phyloP scores from a whole-genome alignment of 2,329 filamentous ascomycete species.

The Plenodomus lindquistii region DNA sequence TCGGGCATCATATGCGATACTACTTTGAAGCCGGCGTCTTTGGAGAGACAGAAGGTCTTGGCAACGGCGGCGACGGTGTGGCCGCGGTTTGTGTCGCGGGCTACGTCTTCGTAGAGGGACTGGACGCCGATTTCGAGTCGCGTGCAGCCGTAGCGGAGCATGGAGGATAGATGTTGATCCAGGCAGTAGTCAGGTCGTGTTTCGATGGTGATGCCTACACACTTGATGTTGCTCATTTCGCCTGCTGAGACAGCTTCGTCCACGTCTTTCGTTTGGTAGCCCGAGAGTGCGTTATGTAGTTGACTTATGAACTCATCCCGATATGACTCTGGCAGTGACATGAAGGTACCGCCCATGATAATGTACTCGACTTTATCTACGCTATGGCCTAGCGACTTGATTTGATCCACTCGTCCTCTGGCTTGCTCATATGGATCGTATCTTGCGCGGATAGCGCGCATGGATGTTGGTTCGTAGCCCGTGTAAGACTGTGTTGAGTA shows the following conservation, averaged over 20 bases:
- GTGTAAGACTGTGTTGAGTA: constrained; percentile 99
- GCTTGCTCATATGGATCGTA: constrained; percentile 99
- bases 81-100: constrained; percentile 94
- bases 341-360: constrained; percentile 99
- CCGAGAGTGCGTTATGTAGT: constrained; percentile 93
- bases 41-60: constrained; percentile 95
- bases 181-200: constrained; percentile 96
- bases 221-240: constrained; percentile 96
- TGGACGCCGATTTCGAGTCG: constrained; percentile 94
- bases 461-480: constrained; percentile 96
- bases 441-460: constrained; percentile 94
- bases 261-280: constrained; percentile 91
- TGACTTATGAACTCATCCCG: constrained; percentile 93
- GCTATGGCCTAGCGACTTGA: constrained; percentile 91
- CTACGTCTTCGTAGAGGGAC: constrained; percentile 95
- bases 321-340: constrained; percentile 90
- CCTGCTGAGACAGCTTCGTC: constrained; percentile 94
- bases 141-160: constrained; percentile 98
- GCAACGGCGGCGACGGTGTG: constrained; percentile 95
- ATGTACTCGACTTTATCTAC: constrained; percentile 99
- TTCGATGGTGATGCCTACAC: constrained; percentile 97
- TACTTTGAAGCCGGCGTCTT: constrained; percentile 98
- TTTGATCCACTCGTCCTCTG: constrained; percentile 91
- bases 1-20: constrained; percentile 99
- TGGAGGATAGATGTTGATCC: constrained; percentile 90